Percentiles rank a stretch among this genome's conserved stretches.
Evolutionary conservation across 306 rosid species (phyloP).

Genomic region (Gillenia trifoliata): DNA sequence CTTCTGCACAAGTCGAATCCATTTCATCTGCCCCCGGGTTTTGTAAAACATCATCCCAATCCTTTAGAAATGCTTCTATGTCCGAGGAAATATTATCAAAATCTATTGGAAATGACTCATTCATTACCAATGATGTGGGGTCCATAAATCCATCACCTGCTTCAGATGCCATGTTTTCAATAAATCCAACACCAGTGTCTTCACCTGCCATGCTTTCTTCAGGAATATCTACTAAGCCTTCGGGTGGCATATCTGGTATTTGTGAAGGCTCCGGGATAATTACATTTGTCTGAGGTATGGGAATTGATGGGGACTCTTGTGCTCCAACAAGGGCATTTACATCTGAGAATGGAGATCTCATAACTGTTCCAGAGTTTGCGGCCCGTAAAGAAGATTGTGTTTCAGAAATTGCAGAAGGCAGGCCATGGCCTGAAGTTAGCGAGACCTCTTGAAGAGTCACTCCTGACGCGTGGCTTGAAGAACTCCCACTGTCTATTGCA

Average conservation of each 20-base stretch:
- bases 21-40: slow-evolving; percentile 48
- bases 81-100: slow-evolving; percentile 53
- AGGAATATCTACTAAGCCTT: slow-evolving; percentile 41
- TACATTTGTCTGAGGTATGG: slow-evolving; percentile 46
- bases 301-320: slow-evolving; percentile 34
- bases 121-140: slow-evolving; percentile 38
- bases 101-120: slow-evolving; percentile 51
- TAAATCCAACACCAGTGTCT: slow-evolving; percentile 25
- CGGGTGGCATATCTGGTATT: slow-evolving; percentile 46
- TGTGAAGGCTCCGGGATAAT: slow-evolving; percentile 64
- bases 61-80: slow-evolving; percentile 58
- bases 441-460: slow-evolving; percentile 83
- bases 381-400: slow-evolving; percentile 40
- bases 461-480: slow-evolving; percentile 58
- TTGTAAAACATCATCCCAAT: slow-evolving; percentile 60
- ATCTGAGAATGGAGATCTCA: slow-evolving; percentile 32
- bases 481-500: slow-evolving; percentile 53
- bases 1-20: slow-evolving; percentile 41
- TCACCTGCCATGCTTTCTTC: slow-evolving; percentile 39
- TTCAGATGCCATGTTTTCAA: slow-evolving; percentile 40
- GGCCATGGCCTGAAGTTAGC: slow-evolving; percentile 44
- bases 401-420: slow-evolving; percentile 43
- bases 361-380: slow-evolving; percentile 41
- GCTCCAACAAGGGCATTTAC: slow-evolving; percentile 40
- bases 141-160: slow-evolving; percentile 43